Evolutionary conservation across 768 basidiomycete genomes (phyloP), one percentile per base, ranked within the genome.

Genomic region (Naganishia onofrii): DNA sequence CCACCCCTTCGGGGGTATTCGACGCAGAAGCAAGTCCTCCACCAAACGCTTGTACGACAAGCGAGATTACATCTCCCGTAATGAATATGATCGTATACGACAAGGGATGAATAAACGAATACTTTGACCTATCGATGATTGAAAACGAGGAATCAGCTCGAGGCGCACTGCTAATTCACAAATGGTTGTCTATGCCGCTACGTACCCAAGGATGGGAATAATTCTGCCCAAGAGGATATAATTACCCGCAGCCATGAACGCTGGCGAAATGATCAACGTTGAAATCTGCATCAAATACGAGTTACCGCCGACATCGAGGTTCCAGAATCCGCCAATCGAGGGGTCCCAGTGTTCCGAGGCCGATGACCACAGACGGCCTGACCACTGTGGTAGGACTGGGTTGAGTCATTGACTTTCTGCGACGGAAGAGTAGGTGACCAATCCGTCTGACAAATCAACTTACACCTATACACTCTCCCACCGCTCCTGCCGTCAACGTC

Each of bases 31-130:
- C 88, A 26, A 83, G 74, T 0, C 84, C 88, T 29, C 88, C 88
- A 46, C 89, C 89, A 21, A 84, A 78, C 32, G 85, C 88, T 80
- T 90, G 89, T 1, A 89, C 78, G n/a, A 86, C 78, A 28, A 90
- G 83, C 10, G 88, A 85, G 42, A 87, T 76, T n/a, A 88, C 75
- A 72, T 90, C 89, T n/a, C 73, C 75, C n/a, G 51, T 71, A 64
- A 80, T 74, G 71, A 82, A 81, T 23, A 79, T 32, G 56, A 79
- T 71, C 7, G 78, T 74, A 72, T 80, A 75, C 1, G 71, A 73
- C 46, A 65, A 58, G 13, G 71, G 58, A 46, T 72, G 66, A 36
- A 77, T 32, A n/a, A 71, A 72, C 13, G 66, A 64, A 68, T 76
- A 78, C 53, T 70, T 29, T 15, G 52, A 48, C 32, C 70, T 73